These are phyloP conservation scores for Penicillium oxalicum DNA, from an alignment of 2,329 filamentous ascomycete genomes.

Conservation along the genomic window DNA sequence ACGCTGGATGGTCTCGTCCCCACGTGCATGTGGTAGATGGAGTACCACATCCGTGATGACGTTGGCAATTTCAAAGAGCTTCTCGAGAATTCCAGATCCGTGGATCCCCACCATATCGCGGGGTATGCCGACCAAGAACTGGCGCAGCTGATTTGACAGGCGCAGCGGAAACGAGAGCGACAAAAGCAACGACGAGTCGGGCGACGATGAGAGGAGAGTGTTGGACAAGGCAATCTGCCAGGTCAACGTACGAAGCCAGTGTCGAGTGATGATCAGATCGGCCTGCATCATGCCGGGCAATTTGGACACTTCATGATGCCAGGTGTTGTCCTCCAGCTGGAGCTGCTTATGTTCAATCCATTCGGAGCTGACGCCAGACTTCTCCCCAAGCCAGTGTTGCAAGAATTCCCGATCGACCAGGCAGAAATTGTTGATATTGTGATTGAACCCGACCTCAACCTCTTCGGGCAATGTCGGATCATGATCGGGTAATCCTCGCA, in stretches of 20 bases:
- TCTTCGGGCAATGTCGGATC: constrained; percentile 36
- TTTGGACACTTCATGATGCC: constrained; percentile 34
- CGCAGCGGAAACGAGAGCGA: constrained; percentile 43
- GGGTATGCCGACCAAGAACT: constrained; percentile 39
- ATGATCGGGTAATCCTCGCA: constrained; percentile 35
- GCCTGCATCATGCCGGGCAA: constrained; percentile 43
- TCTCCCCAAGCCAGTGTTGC: constrained; percentile 40
- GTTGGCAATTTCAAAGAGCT: constrained; percentile 56
- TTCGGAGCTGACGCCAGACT: constrained; percentile 32
- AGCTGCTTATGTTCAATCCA: constrained; percentile 45
- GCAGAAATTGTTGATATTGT: constrained; percentile 42
- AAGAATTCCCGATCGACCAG: constrained; percentile 43
- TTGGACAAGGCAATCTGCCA: constrained; percentile 49
- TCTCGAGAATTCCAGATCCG: constrained; percentile 52
- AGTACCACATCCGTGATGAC: constrained; percentile 55
- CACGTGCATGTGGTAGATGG: constrained; percentile 44
- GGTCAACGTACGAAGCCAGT: constrained; percentile 45
- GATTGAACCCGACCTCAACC: constrained; percentile 41
- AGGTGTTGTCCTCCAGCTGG: constrained; percentile 38
- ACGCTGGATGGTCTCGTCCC: constrained; percentile 43
- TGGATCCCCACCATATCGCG: constrained; percentile 49
- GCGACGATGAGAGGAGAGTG: constrained; percentile 37
- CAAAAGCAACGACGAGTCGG: constrained; percentile 22
- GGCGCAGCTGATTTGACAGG: constrained; percentile 40
- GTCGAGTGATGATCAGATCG: constrained; percentile 46